Evolutionary conservation across 257 asterid genomes (phyloP).

Genomic region (Salvia splendens): DNA sequence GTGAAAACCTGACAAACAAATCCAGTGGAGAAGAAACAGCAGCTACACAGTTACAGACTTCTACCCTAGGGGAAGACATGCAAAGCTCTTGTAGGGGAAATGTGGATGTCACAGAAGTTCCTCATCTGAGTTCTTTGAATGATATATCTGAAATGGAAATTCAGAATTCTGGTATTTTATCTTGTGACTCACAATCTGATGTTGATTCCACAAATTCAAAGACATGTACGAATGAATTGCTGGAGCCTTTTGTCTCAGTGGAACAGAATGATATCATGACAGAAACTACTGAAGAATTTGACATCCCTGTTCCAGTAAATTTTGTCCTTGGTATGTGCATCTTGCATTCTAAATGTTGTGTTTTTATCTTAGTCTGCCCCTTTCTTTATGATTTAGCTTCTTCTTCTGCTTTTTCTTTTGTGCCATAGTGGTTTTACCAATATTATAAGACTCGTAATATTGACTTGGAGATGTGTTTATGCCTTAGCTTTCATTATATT

Average conservation of each 20-base stretch:
- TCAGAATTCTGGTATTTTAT: constrained; percentile 49
- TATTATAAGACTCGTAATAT: neutral
- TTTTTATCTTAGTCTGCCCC: constrained; percentile 4
- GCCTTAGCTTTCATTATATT: neutral
- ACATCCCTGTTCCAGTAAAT: constrained; percentile 41
- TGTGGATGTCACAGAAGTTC: constrained; percentile 50
- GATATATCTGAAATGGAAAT: constrained; percentile 58
- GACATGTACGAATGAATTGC: constrained; percentile 52
- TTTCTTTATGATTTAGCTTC: constrained; percentile 15
- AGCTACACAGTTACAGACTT: constrained; percentile 37
- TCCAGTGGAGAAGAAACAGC: constrained; percentile 41
- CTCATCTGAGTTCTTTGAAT: constrained; percentile 49
- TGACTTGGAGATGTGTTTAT: neutral
- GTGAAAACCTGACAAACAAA: constrained; percentile 37
- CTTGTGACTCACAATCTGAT: constrained; percentile 62
- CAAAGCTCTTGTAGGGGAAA: constrained; percentile 37
- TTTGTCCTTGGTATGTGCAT: constrained; percentile 54
- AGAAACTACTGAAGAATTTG: constrained; percentile 46
- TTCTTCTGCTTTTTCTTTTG: neutral
- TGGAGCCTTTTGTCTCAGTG: constrained; percentile 42
- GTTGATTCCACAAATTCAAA: constrained; percentile 55
- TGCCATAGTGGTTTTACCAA: neutral
- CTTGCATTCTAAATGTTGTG: constrained; percentile 23
- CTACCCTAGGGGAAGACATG: constrained; percentile 46
- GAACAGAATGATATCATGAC: constrained; percentile 34